A percentile compares a stretch with the other conserved stretches of the same genome.
Conservation (phyloP, 192 early-diverging fungal genomes). For the Mortierella hygrophila region DNA sequence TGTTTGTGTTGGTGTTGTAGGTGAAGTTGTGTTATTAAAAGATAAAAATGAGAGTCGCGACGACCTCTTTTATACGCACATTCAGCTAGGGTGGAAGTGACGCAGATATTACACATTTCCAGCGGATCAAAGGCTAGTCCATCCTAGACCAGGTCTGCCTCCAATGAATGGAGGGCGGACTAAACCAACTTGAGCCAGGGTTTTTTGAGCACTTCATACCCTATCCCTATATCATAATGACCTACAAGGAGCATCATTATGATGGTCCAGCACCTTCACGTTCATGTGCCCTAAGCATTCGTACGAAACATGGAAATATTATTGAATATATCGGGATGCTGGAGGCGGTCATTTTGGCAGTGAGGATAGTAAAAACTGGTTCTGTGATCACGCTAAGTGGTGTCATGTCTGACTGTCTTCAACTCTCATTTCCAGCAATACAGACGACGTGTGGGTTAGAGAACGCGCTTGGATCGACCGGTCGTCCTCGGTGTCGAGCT, state of each 20-base stretch:
- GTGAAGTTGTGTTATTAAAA: background rate
- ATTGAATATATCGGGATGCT: background rate
- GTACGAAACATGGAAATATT: background rate
- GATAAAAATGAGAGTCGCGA: background rate
- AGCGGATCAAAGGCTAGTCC: no score
- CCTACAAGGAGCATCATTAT: background rate
- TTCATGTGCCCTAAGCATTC: background rate
- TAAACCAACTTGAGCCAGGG: background rate
- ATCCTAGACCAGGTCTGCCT: no score
- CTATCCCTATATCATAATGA: background rate
- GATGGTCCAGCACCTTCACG: background rate
- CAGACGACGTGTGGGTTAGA: constrained; percentile 10
- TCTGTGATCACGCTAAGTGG: background rate
- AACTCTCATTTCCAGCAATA: constrained; percentile 20
- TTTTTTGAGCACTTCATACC: background rate
- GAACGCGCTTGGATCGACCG: constrained; percentile 24
- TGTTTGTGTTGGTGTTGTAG: background rate
- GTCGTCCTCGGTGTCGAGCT: background rate
- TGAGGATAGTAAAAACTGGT: background rate
- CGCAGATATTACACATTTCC: background rate
- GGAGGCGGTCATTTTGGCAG: background rate
- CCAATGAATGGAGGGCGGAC: no score
- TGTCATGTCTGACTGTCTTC: constrained; percentile 21
- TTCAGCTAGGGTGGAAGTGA: background rate
- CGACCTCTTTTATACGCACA: constrained; percentile 14